Base-by-base conservation (phyloP, 495 filamentous ascomycete genomes). In the Hypoxylon trugodes region DNA sequence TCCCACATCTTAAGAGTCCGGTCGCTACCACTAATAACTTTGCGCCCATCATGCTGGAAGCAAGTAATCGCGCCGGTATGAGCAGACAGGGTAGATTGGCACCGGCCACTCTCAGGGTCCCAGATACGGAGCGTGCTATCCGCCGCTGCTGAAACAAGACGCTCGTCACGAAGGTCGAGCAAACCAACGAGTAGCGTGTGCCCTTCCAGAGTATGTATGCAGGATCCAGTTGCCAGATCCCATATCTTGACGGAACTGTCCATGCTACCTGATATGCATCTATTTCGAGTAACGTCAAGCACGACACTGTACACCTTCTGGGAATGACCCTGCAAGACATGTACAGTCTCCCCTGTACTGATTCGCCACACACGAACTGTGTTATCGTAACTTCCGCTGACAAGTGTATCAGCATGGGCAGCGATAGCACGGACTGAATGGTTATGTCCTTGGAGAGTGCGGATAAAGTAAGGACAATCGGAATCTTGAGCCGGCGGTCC, bases 1-100 rank as follows among this genome's bases (percentile, higher is more conserved):
- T 98, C 92, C 96, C 96, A 99, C 92, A 99, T 96, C 80, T 99
- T 99, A 59, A 99, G 78, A 16, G 92, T 97, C 66, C 93, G 87
- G 73, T 99, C 95, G 47, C 91, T 96, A 36, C 95, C 95, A 33
- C 92, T 96, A 50, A 99, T 94, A 43, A 99, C 93, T 68, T 98
- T 99, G 61, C 94, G 89, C 0, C 89, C 93, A 72, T 99, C 95
- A 66, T 99, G 95, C 73, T 98, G 96, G 77, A 99, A 99, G 76
- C 95, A 99, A 12, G 95, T 99, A 62, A 99, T 99, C 12, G 95
- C 95, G 45, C 93, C 95, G 2, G 93, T 97, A 66, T 99, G 95
- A 0, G 96, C 95, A 56, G 87, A 92, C 53, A 99, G 78, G 13
- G 86, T 93, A 69, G 87, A 90, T 74, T 91, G 95, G 74, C 95